A percentile compares a stretch with the other conserved stretches of the same genome.
Evolutionary conservation across 768 basidiomycete species (phyloP).

Genomic region (Tulasnella calospora): DNA sequence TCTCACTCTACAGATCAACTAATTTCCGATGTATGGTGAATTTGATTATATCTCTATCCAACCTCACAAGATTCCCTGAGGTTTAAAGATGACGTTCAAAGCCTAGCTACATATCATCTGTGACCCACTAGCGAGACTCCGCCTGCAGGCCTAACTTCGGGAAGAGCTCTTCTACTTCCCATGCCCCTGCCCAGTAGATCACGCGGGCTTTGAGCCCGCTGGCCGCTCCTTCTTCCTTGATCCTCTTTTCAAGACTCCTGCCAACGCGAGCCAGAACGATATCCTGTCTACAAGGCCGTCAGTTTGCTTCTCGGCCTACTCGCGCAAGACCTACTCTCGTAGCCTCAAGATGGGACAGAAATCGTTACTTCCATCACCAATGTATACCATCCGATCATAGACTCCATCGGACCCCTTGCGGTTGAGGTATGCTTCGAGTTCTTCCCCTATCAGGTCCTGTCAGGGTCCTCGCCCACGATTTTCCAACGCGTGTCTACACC

Average conservation of each 20-base stretch:
- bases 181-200: slow-evolving; percentile 87
- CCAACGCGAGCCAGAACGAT: slow-evolving; percentile 70
- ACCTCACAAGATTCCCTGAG: not conserved
- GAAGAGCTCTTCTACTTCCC: slow-evolving; percentile 92
- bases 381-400: slow-evolving; percentile 78
- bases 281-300: slow-evolving; percentile 59
- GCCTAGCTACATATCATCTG: not conserved
- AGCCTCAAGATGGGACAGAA: slow-evolving; percentile 88
- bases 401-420: slow-evolving; percentile 45
- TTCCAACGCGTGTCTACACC: slow-evolving; percentile 45
- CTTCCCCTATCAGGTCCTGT: slow-evolving; percentile 58
- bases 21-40: too few relatives aligned
- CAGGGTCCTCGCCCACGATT: not conserved
- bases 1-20: too few relatives aligned
- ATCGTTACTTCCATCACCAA: slow-evolving; percentile 94
- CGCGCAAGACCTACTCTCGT: slow-evolving; percentile 48
- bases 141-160: slow-evolving; percentile 24
- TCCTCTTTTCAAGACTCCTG: slow-evolving; percentile 74
- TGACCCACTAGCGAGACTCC: not conserved
- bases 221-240: slow-evolving; percentile 60
- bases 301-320: not conserved
- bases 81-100: too few relatives aligned
- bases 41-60: not conserved
- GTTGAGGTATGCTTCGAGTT: slow-evolving; percentile 75
- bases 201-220: slow-evolving; percentile 66